Conservation (phyloP, 2,329 filamentous ascomycete genomes). For the Botryotinia convoluta region DNA sequence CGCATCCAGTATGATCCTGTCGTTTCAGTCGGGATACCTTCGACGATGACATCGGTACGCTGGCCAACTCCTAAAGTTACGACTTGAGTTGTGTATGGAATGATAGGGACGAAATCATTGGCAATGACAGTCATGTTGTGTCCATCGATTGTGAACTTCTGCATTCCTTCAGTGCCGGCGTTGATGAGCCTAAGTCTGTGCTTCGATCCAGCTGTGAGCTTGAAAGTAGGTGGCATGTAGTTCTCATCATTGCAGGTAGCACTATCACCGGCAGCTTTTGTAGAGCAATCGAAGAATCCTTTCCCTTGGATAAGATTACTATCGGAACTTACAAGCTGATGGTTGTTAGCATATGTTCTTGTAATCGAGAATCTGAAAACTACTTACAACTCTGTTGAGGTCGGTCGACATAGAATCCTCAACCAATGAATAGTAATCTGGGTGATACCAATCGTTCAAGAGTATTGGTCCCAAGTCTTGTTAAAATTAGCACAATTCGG, state of each 20-base stretch:
- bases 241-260: slow-evolving; percentile 24
- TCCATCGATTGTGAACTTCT: slow-evolving; percentile 49
- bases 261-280: slow-evolving; percentile 10
- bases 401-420: slow-evolving; percentile 39
- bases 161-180: slow-evolving; percentile 43
- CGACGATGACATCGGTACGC: slow-evolving; percentile 44
- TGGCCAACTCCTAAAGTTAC: slow-evolving; percentile 43
- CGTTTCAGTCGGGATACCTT: slow-evolving; percentile 42
- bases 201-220: slow-evolving; percentile 42
- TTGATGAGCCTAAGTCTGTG: slow-evolving; percentile 51
- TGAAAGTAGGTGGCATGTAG: slow-evolving; percentile 34
- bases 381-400: slow-evolving; percentile 6
- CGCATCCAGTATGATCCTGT: slow-evolving; percentile 53
- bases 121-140: slow-evolving; percentile 60
- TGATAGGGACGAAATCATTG: slow-evolving; percentile 58
- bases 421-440: slow-evolving; percentile 47
- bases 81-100: slow-evolving; percentile 57
- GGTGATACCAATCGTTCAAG: slow-evolving; percentile 42
- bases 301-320: slow-evolving; percentile 37
- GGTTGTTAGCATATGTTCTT: not conserved
- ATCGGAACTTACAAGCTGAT: slow-evolving; percentile 29
- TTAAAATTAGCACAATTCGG: not conserved
- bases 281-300: slow-evolving; percentile 29
- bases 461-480: slow-evolving; percentile 52
- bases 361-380: not conserved